Conservation (phyloP, 805 yeast species). For the Brettanomyces naardenensis region DNA sequence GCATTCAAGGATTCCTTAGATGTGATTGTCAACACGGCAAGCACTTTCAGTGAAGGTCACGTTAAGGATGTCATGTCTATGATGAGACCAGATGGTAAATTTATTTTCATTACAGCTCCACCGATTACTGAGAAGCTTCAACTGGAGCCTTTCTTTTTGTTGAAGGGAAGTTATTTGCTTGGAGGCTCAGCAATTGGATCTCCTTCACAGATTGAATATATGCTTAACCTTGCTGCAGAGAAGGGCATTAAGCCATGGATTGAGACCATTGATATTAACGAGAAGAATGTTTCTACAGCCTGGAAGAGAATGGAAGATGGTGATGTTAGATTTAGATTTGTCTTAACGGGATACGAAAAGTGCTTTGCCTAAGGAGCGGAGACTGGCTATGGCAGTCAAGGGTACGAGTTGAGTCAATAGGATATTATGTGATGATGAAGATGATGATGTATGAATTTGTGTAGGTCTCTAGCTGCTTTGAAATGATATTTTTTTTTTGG, state of each 20-base stretch:
- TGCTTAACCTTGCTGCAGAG: conserved; percentile 41
- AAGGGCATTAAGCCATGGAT: conserved; percentile 42
- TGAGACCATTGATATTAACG: conserved; percentile 41
- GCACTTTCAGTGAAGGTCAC: conserved; percentile 28
- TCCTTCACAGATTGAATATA: conserved; percentile 35
- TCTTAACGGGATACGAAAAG: conserved; percentile 41
- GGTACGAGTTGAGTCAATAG: too few relatives aligned
- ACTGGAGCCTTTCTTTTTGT: conserved; percentile 27
- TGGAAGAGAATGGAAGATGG: conserved; percentile 41
- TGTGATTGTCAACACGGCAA: conserved; percentile 41
- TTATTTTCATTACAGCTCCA: conserved; percentile 23
- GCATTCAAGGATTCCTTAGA: conserved; percentile 32
- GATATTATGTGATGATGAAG: too few relatives aligned
- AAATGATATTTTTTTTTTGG: too few relatives aligned
- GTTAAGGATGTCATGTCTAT: conserved; percentile 18
- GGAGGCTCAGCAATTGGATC: conserved; percentile 35
- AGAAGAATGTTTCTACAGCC: conserved; percentile 33
- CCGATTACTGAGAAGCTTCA: conserved; percentile 29
- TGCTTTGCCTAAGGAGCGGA: conserved; percentile 9
- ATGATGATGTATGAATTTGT: too few relatives aligned
- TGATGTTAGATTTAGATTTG: conserved; percentile 48
- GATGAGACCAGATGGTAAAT: conserved; percentile 27
- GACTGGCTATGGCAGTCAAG: too few relatives aligned
- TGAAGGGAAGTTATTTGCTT: conserved; percentile 23
- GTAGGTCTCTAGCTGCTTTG: too few relatives aligned